phyloP scores from a whole-genome alignment of 306 rosid species.

The Lathyrus oleraceus region DNA sequence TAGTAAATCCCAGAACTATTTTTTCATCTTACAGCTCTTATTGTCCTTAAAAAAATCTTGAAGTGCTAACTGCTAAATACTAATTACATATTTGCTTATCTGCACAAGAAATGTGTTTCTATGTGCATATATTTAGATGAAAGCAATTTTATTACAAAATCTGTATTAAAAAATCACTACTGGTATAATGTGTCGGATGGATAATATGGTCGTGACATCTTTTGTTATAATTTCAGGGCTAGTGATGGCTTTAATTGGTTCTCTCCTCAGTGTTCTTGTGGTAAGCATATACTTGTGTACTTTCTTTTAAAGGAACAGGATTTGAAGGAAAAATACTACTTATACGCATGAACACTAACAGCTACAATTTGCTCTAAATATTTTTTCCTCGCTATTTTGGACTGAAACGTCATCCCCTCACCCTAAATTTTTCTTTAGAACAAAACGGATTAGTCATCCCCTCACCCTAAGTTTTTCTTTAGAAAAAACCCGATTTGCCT shows the following conservation, averaged over 20 bases:
- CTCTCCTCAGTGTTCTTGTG: constrained; percentile 64
- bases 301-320: not conserved
- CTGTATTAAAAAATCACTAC: not conserved
- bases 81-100: not conserved
- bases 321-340: not conserved
- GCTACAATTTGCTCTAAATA: not conserved
- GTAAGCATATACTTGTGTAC: constrained; percentile 51
- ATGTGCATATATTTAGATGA: not conserved
- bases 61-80: constrained; percentile 1
- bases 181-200: not conserved
- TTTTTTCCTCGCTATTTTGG: not conserved
- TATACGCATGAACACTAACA: not conserved
- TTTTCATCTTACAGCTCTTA: not conserved
- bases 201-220: not conserved
- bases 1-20: not conserved
- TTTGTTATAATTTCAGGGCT: constrained; percentile 60
- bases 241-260: constrained; percentile 79
- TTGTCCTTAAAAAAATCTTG: not conserved
- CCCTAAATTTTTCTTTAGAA: not conserved
- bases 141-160: constrained; percentile 1
- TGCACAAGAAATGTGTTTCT: not conserved
- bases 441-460: not conserved
- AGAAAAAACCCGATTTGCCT: not conserved
- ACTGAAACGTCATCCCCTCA: not conserved
- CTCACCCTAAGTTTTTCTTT: not conserved